Conservation (phyloP, 169 alveolate genomes). For the Plasmodium sp. region DNA sequence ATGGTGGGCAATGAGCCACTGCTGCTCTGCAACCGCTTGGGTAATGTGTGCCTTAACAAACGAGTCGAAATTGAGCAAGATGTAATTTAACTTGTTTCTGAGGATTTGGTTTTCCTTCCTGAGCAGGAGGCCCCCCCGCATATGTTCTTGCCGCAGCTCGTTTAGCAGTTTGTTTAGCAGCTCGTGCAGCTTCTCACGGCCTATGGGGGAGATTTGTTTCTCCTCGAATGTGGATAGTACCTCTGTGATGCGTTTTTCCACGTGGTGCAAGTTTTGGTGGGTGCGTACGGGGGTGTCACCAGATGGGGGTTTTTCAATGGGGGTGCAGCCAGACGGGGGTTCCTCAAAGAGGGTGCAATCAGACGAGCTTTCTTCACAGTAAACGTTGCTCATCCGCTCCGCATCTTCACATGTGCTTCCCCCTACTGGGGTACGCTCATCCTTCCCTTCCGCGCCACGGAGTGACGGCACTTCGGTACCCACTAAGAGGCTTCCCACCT, state of each 20-base stretch:
- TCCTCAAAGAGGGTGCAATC: background rate
- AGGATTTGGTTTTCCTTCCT: constrained; percentile 54
- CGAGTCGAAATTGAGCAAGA: constrained; percentile 28
- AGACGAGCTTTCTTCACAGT: background rate
- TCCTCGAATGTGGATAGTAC: constrained; percentile 1
- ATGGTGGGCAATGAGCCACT: background rate
- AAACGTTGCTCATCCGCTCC: background rate
- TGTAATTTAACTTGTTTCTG: constrained; percentile 68
- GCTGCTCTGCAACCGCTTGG: background rate
- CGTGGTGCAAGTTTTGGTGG: background rate
- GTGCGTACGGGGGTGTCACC: background rate
- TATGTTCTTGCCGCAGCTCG: constrained; percentile 3
- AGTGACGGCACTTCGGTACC: background rate
- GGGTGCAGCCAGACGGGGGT: background rate
- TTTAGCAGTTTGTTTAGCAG: constrained; percentile 3
- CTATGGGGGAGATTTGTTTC: background rate
- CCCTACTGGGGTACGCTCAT: background rate
- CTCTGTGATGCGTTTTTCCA: background rate
- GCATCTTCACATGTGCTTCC: background rate
- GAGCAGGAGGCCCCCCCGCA: constrained; percentile 5
- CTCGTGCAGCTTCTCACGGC: constrained; percentile 1
- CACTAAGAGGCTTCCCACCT: background rate
- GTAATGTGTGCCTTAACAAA: constrained; percentile 38
- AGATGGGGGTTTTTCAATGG: background rate
- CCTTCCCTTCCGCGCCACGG: background rate